Evolutionary conservation across 2,329 filamentous ascomycete species (phyloP), one percentile per base, ranked within the genome.

Genomic region (Catunica adiposa): DNA sequence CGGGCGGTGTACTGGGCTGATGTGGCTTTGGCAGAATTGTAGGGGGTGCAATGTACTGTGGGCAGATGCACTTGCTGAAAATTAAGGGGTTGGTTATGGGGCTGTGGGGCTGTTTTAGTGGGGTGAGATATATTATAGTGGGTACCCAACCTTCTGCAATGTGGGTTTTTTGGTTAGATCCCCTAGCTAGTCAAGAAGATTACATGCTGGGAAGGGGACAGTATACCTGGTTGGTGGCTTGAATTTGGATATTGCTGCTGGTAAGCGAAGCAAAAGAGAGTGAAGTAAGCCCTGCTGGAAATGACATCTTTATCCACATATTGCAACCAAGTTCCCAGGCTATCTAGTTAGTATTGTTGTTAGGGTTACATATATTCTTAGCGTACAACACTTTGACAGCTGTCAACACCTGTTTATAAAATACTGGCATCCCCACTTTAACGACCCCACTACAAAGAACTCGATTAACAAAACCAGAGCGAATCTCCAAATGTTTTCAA

Each of bases 401-500:
- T 34, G 29, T 34, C 11, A 34, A 5, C 29, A 34, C 11, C 29
- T 34, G 29, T 11, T 11, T 5, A n/a, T n/a, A 5, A 34, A 5
- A 34, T 34, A 34, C 29, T 34, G 5, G 29, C 29, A 5, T 34
- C 29, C 11, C 29, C 29, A 31, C 17, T 15, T 20, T 51, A 31
- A 22, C n/a, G 11, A 20, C 14, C 8, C 26, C 14, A 22, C 31
- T 17, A 22, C n/a, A 56, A 55, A 55, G 47, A 56, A 44, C 5
- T 20, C 50, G 26, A 37, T n/a, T 38, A 54, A 57, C 46, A 56
- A 58, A 58, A 50, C 23, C 17, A 26, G 26, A 15, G 31, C 22
- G 9, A 31, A 9, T 29, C 34, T 25, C 29, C 31, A 14, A 20
- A 44, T 20, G 54, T 56, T 51, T 56, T 56, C 46, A 54, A 44